Conservation (phyloP, 345 rosid species). For the Linum trigynum region DNA sequence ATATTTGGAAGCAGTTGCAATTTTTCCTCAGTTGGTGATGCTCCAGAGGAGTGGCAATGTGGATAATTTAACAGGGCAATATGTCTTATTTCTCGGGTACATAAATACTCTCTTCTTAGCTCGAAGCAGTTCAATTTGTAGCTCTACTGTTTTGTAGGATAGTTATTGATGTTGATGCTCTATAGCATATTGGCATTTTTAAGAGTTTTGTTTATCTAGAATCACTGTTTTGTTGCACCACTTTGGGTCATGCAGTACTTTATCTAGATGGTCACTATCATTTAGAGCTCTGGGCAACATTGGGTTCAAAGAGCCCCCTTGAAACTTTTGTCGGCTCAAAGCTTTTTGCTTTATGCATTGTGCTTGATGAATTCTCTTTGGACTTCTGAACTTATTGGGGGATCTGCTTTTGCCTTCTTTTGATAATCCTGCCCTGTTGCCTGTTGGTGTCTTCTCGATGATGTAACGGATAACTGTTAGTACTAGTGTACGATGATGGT, state of each 20-base stretch:
- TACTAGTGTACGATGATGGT: not conserved
- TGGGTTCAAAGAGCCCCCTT: not conserved
- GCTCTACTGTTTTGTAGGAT: not conserved
- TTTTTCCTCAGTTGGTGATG: conserved; percentile 82
- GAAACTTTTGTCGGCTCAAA: not conserved
- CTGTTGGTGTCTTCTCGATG: not conserved
- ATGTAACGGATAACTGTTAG: not conserved
- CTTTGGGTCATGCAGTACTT: not conserved
- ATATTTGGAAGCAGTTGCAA: conserved; percentile 93
- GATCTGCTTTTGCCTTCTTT: not conserved
- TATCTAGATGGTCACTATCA: not conserved
- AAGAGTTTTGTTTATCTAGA: not conserved
- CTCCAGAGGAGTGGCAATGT: conserved; percentile 93
- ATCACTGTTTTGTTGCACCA: not conserved
- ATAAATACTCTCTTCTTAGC: conserved; percentile 16
- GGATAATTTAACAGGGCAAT: conserved; percentile 92
- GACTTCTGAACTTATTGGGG: not conserved
- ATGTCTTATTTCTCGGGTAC: conserved; percentile 90
- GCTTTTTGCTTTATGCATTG: not conserved
- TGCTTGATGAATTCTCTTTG: not conserved
- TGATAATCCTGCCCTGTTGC: not conserved
- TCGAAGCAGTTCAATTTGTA: not conserved
- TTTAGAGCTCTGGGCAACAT: not conserved
- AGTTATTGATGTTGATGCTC: not conserved
- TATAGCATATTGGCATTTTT: not conserved